Evolutionary conservation across 257 asterid species (phyloP).

Genomic region (Gentiana dahurica): DNA sequence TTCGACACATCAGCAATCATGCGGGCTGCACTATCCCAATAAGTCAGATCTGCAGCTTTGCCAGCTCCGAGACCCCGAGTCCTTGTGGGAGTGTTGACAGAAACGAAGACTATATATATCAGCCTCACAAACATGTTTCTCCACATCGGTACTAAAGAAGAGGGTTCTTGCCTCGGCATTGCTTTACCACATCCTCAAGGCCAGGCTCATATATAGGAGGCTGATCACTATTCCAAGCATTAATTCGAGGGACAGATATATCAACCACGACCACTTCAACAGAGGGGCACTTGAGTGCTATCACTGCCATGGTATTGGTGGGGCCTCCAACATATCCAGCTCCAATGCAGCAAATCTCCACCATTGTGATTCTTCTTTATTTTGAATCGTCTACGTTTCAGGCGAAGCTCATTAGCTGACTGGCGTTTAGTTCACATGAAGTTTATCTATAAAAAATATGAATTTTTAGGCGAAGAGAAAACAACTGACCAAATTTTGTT

Average conservation of each 20-base stretch:
- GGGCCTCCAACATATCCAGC: too few species aligned
- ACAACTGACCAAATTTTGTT: too few species aligned
- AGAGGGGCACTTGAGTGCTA: too few species aligned
- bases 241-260: constrained; percentile 20
- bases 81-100: constrained; percentile 27
- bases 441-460: too few species aligned
- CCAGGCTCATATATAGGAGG: constrained; percentile 31
- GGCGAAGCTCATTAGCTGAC: too few species aligned
- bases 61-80: constrained; percentile 30
- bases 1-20: constrained; percentile 29
- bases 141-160: constrained; percentile 24
- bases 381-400: too few species aligned
- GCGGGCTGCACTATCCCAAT: constrained; percentile 32
- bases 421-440: too few species aligned
- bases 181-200: constrained; percentile 24
- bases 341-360: too few species aligned
- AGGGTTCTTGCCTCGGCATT: constrained; percentile 29
- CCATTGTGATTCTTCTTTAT: too few species aligned
- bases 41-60: constrained; percentile 31
- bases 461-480: too few species aligned
- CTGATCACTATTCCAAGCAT: constrained; percentile 28
- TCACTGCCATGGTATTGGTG: too few species aligned
- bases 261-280: too few species aligned
- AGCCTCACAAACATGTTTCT: constrained; percentile 24
- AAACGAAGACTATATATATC: constrained; percentile 22